Base-by-base conservation (phyloP, 768 basidiomycete species). In the Suillus sp. region DNA sequence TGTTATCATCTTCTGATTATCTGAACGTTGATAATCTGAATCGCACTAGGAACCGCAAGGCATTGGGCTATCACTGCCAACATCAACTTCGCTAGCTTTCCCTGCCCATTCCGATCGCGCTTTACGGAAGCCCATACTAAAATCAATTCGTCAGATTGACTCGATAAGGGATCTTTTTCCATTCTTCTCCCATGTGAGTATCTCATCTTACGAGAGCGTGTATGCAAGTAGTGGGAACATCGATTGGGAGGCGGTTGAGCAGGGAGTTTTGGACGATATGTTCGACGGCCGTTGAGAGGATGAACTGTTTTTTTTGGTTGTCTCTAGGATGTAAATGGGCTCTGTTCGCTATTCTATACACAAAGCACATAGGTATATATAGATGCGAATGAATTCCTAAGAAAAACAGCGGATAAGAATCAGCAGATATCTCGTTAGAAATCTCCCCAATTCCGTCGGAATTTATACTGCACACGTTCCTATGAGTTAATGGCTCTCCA, bases 191-290 rank as follows among this genome's bases (percentile, higher is more conserved):
- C 84, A 88, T 62, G 89, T 95, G 57, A 96, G 95, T 75, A 87
- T 96, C 58, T 81, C 89, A 5, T 90, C 91, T 11, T 99, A 95
- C 72, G 95, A 99, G 77, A 91, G 90, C 63, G 84, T 96, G 54
- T 99, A 98, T 74, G 85, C 86, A 8, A 90, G 90, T 67, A 86
- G 85, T 16, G 89, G 91, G 0, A 87, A 84, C 62, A 80, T 99
- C 22, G 96, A 99, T 71, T 96, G 93, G 95, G 89, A 87, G 37
- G 88, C 87, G 3, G 89, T 99, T 25, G 96, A 99, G 75, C 81
- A 80, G 53, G 86, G 89, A 6, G 74, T 99, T 53, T 78, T 91
- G 75, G 83, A 86, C 55, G 96, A 99, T 74, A 89, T 99, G 81
- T 99, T 99, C 72, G 95, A 98, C 65, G 86, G 87, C 62, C 83